Percentiles rank a stretch among this genome's conserved stretches.
These are phyloP conservation scores for Cylindricascospora bacillispora DNA, from an alignment of 1,139 yeast species.

Conservation along the genomic window DNA sequence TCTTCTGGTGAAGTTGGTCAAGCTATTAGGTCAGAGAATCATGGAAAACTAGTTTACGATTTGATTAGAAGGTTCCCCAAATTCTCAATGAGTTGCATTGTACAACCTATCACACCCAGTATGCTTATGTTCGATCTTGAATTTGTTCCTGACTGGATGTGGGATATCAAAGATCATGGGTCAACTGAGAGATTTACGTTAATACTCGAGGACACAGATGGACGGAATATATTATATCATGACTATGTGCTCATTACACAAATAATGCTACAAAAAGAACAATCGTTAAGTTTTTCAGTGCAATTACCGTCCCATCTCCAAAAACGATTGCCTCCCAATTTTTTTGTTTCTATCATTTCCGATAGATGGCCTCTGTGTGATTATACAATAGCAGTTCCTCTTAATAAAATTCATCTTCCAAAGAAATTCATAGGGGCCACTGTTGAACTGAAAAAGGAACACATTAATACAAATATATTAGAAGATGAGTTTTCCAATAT, in stretches of 20 bases:
- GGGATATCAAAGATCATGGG: constrained; percentile 60
- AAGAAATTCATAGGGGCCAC: constrained; percentile 41
- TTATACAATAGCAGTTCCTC: constrained; percentile 45
- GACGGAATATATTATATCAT: constrained; percentile 52
- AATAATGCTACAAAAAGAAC: constrained; percentile 39
- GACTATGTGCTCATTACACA: constrained; percentile 44
- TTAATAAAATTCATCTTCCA: constrained; percentile 49
- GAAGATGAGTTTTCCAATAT: constrained; percentile 24
- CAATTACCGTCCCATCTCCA: constrained; percentile 27
- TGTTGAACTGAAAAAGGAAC: constrained; percentile 1
- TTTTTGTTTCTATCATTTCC: constrained; percentile 59
- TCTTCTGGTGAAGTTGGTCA: constrained; percentile 70
- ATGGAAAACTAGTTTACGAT: constrained; percentile 50
- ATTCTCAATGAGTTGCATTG: constrained; percentile 41
- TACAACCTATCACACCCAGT: constrained; percentile 68
- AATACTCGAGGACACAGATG: constrained; percentile 74
- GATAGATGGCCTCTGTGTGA: constrained; percentile 81
- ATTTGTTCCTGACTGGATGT: constrained; percentile 57
- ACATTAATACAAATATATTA: constrained; percentile 8
- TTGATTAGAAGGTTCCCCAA: constrained; percentile 64
- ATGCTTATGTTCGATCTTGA: constrained; percentile 55
- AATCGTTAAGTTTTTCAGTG: constrained; percentile 53
- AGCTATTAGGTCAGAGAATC: constrained; percentile 60
- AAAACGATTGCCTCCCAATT: constrained; percentile 61
- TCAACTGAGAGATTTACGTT: constrained; percentile 52